Base-by-base conservation (phyloP, 1,139 yeast species). In the Kluyveromyces sp. region DNA sequence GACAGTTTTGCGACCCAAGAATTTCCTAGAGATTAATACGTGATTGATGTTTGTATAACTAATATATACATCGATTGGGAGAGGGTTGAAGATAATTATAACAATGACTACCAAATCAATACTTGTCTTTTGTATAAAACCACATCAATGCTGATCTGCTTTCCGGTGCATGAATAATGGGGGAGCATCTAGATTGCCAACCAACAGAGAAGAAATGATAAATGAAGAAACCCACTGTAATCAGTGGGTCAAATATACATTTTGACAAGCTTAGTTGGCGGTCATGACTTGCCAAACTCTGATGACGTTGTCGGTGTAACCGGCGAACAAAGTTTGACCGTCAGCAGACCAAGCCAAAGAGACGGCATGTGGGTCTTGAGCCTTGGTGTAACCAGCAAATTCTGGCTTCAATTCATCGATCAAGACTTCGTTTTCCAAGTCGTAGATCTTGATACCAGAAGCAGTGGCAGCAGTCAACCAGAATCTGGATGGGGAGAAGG, bases 241-340 rank as follows among this genome's bases (percentile, higher is more conserved):
- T 6, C 26, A 22, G 26, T 9, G 9, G 9, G 26, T 6, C n/a
- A 22, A 9, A 22, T 22, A 6, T 22, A 22, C 8, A 22, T 22
- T 22, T 22, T 29, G 36, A 30, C 26, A 30, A 36, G 31, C 53
- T 66, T 73, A 74, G 69, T 71, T 70, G 67, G 94, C 80, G 77
- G 95, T 88, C 96, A 89, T 89, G 66, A 92, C 96, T 83, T 92
- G 97, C 97, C 97, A 92, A 75, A 89, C 98, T 80, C 98, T 92
- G 81, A 92, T 89, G 69, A 84, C 80, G 80, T 87, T 87, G 77
- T 92, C 99, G 68, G 97, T 89, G 96, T 92, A 92, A 81, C 99
- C 99, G 65, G 97, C 96, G 71, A 88, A 92, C 76, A 92, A 83
- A 84, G 86, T 88, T 81, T 89, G 97, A 73, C 98, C 98, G 67